Evolutionary conservation across 1,139 yeast genomes (phyloP).

Genomic region (Hansenula anomala): DNA sequence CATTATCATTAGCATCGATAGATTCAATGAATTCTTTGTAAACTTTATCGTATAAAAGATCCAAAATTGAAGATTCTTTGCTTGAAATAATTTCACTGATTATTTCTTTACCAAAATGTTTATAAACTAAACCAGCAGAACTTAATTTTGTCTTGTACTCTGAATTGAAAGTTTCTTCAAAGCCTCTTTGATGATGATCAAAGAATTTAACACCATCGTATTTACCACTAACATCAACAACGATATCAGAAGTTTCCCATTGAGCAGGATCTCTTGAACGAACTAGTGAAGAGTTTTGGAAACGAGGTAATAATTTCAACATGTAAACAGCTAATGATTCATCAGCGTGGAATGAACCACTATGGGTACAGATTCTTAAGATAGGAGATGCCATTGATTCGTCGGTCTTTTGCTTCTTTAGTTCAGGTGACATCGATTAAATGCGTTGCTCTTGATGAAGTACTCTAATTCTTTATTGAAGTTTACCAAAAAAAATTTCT

Average conservation of each 20-base stretch:
- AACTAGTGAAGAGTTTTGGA: conserved; percentile 57
- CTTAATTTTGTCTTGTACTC: conserved; percentile 72
- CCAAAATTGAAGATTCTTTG: conserved; percentile 37
- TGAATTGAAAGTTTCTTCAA: conserved; percentile 58
- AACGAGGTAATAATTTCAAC: conserved; percentile 71
- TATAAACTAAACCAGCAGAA: conserved; percentile 91
- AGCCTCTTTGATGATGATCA: conserved; percentile 93
- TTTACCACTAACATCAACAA: conserved; percentile 93
- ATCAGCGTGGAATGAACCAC: conserved; percentile 96
- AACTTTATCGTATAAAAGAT: conserved; percentile 63
- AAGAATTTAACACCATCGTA: conserved; percentile 84
- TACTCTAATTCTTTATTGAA: no score
- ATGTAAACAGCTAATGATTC: conserved; percentile 94
- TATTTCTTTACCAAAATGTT: conserved; percentile 86
- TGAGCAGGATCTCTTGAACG: conserved; percentile 80
- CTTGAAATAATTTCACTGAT: conserved; percentile 41
- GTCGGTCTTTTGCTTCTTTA: conserved; percentile 17
- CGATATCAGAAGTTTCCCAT: conserved; percentile 87
- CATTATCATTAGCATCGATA: conserved; percentile 95
- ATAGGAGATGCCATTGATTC: conserved; percentile 9
- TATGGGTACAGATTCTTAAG: conserved; percentile 76
- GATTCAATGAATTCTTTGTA: conserved; percentile 87
- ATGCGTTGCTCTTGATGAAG: no score
- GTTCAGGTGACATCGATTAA: conserved; percentile 5
- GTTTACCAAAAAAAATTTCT: background rate